Base-by-base conservation (phyloP, 139 green algal genomes). In the Dunaliella primolecta region DNA sequence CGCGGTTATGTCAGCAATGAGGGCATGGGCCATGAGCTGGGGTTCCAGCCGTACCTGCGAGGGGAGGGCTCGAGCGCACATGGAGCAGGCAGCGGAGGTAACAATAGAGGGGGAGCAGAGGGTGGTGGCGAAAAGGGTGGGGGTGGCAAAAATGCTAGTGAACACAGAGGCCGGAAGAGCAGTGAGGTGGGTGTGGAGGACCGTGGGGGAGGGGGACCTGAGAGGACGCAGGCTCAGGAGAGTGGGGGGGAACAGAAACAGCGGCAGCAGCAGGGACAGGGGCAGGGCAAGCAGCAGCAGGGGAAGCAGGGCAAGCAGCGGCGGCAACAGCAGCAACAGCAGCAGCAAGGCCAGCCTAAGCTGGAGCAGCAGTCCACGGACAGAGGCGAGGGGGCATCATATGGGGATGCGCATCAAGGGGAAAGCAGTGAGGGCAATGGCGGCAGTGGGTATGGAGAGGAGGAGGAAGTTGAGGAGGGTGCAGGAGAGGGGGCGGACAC, bases 11-110 rank as follows among this genome's bases (percentile, higher is more conserved):
- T 89, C 1, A 77, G 71, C 79, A 89, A 89, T 78, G 86, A 89
- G 80, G 86, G 86, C 78, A 87, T 80, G 37, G 86, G 86, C 71
- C 82, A 89, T 46, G 86, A 89, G 83, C 82, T 89, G 3, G 86
- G 82, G 78, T 89, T 89, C 79, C 86, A 89, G 86, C 86, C 86
- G n/a, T 89, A 89, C 86, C 78, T 89, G 0, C 82, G 86, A 71
- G 20, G 21, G 1, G 80, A 84, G 55, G n/a, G 38, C 32, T 77
- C 75, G 2, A 2, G n/a, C 30, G 25, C 25, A 2, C 80, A 55
- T 7, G 38, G 74, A 82, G 55, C 77, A 84, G 81, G 64, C 71
- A 31, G 71, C 71, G 27, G 71, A 2, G 71, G 27, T 21, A 35
- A 32, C 27, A 3, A 32, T 2, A 11, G 15, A 21, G 71, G 71